Evolutionary conservation across 768 basidiomycete genomes (phyloP), one percentile per base, ranked within the genome.

Genomic region (Naganishia onofrii): DNA sequence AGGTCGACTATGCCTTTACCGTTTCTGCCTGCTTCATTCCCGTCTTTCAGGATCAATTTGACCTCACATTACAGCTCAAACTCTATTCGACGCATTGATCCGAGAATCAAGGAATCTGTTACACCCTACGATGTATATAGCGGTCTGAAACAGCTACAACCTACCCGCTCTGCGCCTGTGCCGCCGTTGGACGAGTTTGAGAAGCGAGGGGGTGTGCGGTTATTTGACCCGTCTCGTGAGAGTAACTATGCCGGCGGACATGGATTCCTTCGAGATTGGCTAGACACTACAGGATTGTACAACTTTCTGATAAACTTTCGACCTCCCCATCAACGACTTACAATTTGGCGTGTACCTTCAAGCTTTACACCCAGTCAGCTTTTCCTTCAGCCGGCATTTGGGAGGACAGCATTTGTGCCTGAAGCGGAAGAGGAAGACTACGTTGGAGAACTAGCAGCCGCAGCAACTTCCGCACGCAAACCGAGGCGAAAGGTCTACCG

Each of bases 321-420:
- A 15, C 60, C 60, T 23, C 60, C 60, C 13, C 38, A 44, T 63
- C 60, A 63, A 42, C 38, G 60, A 19, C 60, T 63, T 29, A 63
- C 60, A 5, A 63, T 63, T n/a, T 63, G 60, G 60, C 60, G 60
- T 21, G 60, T 63, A 28, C 60, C 60, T 42, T 63, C 60, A 29
- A 63, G 38, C 19, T 63, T 63, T 28, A 63, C 60, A n/a, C 60
- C 60, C 6, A 63, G 60, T 28, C 60, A 63, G 26, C 21, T 63
- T 42, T 63, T 63, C 60, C 60, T 63, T 23, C 60, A 63, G 21
- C 60, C 60, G 60, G 60, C 60, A 6, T 63, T 63, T 63, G 60
- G 38, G 12, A 63, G 60, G 46, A 42, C 60, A 42, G 60, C 60
- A 13, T 63, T 63, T 15, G 38, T 63, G 9, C 38, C 60, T 21